Percentiles rank a stretch among this genome's conserved stretches.
These are phyloP conservation scores for Aspergillus campestris DNA, from an alignment of 495 filamentous ascomycete species.

Conservation along the genomic window DNA sequence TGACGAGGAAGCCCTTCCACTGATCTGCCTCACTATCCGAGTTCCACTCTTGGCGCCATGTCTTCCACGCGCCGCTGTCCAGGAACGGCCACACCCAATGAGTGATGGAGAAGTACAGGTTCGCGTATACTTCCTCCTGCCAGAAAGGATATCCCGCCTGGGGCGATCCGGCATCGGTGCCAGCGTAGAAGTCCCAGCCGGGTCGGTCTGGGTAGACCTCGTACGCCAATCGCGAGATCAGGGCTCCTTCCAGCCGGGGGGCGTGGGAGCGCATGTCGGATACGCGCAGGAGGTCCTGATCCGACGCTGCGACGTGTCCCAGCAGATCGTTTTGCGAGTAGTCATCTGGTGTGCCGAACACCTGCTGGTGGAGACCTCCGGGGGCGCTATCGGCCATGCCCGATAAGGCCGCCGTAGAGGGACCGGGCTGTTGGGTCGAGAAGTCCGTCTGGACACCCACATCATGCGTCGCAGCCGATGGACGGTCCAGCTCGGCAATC, in stretches of 20 bases:
- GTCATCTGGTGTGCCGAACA: neutral
- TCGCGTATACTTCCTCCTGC: slow-evolving; percentile 25
- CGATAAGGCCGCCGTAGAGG: no score
- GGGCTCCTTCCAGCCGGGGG: neutral
- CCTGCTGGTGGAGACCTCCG: neutral
- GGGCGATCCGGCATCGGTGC: slow-evolving; percentile 6
- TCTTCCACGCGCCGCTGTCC: slow-evolving; percentile 17
- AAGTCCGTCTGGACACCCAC: slow-evolving; percentile 22
- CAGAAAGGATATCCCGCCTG: slow-evolving; percentile 7
- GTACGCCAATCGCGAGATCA: neutral
- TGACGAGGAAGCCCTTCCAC: slow-evolving; percentile 23
- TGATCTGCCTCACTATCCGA: slow-evolving; percentile 10
- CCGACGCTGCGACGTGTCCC: neutral
- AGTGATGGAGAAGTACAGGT: slow-evolving; percentile 23
- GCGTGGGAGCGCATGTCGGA: neutral
- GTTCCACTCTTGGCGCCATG: slow-evolving; percentile 15
- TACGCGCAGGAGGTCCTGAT: neutral
- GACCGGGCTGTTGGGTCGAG: no score
- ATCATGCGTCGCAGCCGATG: slow-evolving; percentile 9
- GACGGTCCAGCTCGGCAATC: slow-evolving; percentile 18
- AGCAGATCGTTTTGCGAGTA: neutral
- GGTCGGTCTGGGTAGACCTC: neutral
- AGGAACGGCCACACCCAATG: slow-evolving; percentile 29
- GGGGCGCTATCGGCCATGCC: no score
- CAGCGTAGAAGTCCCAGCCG: slow-evolving; percentile 5